phyloP scores from a whole-genome alignment of 768 basidiomycete genomes.

The Kwoniella dendrophila region DNA sequence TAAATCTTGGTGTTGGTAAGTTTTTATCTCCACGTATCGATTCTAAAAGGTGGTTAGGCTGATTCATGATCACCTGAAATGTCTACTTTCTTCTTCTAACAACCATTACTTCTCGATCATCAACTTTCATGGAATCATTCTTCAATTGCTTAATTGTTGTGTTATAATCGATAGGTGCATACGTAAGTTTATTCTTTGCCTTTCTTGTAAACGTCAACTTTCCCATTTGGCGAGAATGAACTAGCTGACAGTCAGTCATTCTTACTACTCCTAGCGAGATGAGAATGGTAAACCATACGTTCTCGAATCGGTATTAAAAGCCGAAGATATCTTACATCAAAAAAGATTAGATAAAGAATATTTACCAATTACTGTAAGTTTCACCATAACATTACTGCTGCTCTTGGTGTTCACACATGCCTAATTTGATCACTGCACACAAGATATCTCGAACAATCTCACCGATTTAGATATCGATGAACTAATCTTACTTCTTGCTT shows the following conservation, averaged over 20 bases:
- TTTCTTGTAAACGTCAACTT: background rate
- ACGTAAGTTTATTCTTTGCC: slow-evolving; percentile 34
- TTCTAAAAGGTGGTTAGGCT: too few species aligned
- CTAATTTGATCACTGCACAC: too few species aligned
- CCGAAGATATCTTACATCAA: slow-evolving; percentile 64
- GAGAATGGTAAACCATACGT: slow-evolving; percentile 94
- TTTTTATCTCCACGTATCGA: too few species aligned
- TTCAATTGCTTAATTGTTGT: too few species aligned
- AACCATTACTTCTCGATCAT: background rate
- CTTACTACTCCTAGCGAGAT: slow-evolving; percentile 62
- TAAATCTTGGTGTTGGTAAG: slow-evolving; percentile 96
- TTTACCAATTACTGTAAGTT: slow-evolving; percentile 73
- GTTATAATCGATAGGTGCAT: slow-evolving; percentile 49
- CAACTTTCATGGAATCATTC: too few species aligned
- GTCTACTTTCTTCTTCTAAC: background rate
- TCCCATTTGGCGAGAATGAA: background rate
- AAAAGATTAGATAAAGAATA: slow-evolving; percentile 89
- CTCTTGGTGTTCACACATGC: too few species aligned
- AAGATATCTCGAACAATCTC: too few species aligned
- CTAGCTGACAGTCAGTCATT: slow-evolving; percentile 1
- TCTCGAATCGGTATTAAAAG: slow-evolving; percentile 84
- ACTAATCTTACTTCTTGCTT: background rate
- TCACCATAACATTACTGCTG: background rate
- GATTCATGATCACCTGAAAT: too few species aligned
- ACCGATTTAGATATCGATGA: too few species aligned